Percentiles rank a stretch among this genome's conserved stretches.
Conservation (phyloP, 441 rosid genomes). For the Croton setiger region DNA sequence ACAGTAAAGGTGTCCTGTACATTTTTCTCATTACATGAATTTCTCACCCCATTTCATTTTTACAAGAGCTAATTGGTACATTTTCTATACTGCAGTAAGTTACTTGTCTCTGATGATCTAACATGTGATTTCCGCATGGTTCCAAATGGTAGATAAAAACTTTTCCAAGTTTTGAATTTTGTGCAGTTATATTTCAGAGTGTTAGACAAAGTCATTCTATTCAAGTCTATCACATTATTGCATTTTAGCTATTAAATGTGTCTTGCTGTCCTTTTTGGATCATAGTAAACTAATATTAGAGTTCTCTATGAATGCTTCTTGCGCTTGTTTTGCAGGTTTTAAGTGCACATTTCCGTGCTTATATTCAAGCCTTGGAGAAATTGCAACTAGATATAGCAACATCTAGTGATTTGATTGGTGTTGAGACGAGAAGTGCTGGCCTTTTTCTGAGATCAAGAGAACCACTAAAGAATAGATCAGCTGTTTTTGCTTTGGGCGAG, state of each 20-base stretch:
- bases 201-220: background rate
- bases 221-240: background rate
- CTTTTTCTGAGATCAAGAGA: conserved; percentile 88
- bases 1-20: background rate
- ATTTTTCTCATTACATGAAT: background rate
- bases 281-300: background rate
- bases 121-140: background rate
- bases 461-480: conserved; percentile 90
- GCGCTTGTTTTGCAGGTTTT: conserved; percentile 61
- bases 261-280: background rate
- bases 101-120: background rate
- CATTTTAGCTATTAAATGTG: background rate
- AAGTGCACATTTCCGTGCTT: conserved; percentile 98
- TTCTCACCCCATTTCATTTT: background rate
- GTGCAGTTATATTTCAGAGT: background rate
- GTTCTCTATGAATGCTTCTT: background rate
- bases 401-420: conserved; percentile 90
- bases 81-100: background rate
- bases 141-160: background rate
- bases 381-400: conserved; percentile 97
- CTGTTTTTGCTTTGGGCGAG: conserved; percentile 95
- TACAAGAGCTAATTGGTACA: background rate
- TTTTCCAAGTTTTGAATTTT: background rate
- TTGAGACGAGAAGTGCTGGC: conserved; percentile 85
- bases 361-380: conserved; percentile 96